phyloP scores from a whole-genome alignment of 495 filamentous ascomycete genomes.

The Talaromyces thailandensis region DNA sequence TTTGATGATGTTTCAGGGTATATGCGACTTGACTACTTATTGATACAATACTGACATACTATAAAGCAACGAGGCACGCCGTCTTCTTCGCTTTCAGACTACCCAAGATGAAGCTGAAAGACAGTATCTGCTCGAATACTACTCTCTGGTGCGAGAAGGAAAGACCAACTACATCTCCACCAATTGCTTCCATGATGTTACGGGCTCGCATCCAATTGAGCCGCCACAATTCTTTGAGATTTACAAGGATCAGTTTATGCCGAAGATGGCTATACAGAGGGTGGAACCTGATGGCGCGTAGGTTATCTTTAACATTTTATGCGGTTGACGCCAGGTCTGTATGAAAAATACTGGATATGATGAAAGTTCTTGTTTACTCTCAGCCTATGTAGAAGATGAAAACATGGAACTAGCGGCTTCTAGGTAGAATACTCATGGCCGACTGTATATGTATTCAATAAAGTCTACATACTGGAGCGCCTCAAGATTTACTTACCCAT shows the following conservation, averaged over 20 bases:
- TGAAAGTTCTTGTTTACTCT: too few species aligned
- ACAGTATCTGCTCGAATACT: slow-evolving; percentile 49
- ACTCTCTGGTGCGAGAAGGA: slow-evolving; percentile 47
- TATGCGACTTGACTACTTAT: not conserved
- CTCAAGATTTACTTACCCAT: too few species aligned
- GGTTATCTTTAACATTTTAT: too few species aligned
- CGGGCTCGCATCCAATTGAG: slow-evolving; percentile 39
- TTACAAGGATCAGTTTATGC: slow-evolving; percentile 37
- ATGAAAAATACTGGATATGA: too few species aligned
- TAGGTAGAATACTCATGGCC: too few species aligned
- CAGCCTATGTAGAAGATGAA: too few species aligned
- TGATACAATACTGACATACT: not conserved
- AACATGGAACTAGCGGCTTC: too few species aligned
- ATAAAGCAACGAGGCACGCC: slow-evolving; percentile 33
- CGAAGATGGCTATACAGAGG: slow-evolving; percentile 31
- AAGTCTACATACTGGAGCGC: too few species aligned
- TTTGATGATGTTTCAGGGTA: slow-evolving; percentile 47
- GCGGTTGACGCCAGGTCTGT: too few species aligned
- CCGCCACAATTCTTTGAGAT: slow-evolving; percentile 44
- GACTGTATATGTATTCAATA: too few species aligned
- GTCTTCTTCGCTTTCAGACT: slow-evolving; percentile 31
- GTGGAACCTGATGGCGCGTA: slow-evolving; percentile 11
- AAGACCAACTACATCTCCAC: slow-evolving; percentile 55
- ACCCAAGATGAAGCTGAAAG: slow-evolving; percentile 38
- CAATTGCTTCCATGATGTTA: slow-evolving; percentile 44